Conservation (phyloP, 441 rosid genomes). For the Adansonia rubrostipa region DNA sequence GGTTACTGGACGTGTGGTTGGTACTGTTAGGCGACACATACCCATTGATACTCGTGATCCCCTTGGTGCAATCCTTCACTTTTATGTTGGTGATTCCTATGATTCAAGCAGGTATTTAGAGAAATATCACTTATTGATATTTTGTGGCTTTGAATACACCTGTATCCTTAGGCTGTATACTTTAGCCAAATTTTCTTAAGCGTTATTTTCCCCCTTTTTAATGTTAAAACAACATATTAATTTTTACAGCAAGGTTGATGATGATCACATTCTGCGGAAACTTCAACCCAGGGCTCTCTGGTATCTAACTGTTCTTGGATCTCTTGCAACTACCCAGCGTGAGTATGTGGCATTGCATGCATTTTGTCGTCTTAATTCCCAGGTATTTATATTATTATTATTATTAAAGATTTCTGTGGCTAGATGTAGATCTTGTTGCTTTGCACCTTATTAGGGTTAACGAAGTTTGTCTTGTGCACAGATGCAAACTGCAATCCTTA, state of each 20-base stretch:
- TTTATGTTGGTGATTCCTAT: slow-evolving; percentile 84
- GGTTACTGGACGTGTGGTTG: slow-evolving; percentile 79
- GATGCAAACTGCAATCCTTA: slow-evolving; percentile 99
- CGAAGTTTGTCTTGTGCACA: slow-evolving; percentile 34
- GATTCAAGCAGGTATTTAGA: slow-evolving; percentile 62
- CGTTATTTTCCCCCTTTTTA: not conserved
- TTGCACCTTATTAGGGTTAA: slow-evolving; percentile 23
- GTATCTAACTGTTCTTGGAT: slow-evolving; percentile 94
- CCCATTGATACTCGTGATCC: slow-evolving; percentile 97
- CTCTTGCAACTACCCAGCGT: slow-evolving; percentile 98
- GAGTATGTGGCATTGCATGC: slow-evolving; percentile 99
- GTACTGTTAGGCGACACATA: slow-evolving; percentile 88
- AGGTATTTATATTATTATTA: slow-evolving; percentile 54
- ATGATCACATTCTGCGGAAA: slow-evolving; percentile 86
- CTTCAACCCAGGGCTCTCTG: slow-evolving; percentile 80
- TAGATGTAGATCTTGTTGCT: slow-evolving; percentile 20
- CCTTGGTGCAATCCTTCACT: slow-evolving; percentile 94
- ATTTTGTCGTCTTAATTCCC: slow-evolving; percentile 89
- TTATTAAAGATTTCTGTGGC: not conserved
- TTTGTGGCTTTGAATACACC: slow-evolving; percentile 14
- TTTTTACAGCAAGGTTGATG: slow-evolving; percentile 67
- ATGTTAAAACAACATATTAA: not conserved
- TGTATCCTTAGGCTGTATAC: not conserved
- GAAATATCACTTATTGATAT: slow-evolving; percentile 14
- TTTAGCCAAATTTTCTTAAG: slow-evolving; percentile 19